Evolutionary conservation across 2,329 filamentous ascomycete genomes (phyloP).

Genomic region (Westerdykella sp.): DNA sequence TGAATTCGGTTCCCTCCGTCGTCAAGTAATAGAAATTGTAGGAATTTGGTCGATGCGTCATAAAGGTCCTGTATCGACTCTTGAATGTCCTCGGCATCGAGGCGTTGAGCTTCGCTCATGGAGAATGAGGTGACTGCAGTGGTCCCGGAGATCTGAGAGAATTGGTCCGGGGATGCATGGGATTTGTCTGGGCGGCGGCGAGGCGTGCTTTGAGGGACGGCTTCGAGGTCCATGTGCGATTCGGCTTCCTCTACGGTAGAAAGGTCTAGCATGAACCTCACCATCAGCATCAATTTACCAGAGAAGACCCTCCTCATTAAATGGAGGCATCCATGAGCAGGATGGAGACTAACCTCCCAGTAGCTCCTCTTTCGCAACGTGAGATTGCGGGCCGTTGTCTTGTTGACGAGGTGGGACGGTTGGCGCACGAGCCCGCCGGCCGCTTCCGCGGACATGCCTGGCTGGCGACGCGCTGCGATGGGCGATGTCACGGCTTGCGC

Average conservation of each 20-base stretch:
- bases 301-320: background rate
- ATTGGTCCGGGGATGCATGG: constrained; percentile 7
- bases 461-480: constrained; percentile 6
- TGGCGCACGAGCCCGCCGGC: constrained; percentile 24
- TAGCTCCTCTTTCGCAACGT: constrained; percentile 10
- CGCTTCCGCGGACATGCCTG: constrained; percentile 19
- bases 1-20: constrained; percentile 25
- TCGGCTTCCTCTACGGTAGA: constrained; percentile 30
- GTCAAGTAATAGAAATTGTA: constrained; percentile 26
- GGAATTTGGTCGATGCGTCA: constrained; percentile 21
- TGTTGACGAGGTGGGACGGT: constrained; percentile 21
- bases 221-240: constrained; percentile 15
- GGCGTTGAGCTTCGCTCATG: constrained; percentile 37
- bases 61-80: constrained; percentile 38
- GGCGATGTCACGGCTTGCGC: constrained; percentile 37
- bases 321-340: background rate
- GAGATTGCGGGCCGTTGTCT: background rate
- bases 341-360: constrained; percentile 24
- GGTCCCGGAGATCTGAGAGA: constrained; percentile 41
- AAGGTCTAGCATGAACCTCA: constrained; percentile 20
- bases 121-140: constrained; percentile 45
- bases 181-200: constrained; percentile 5
- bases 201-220: constrained; percentile 22
- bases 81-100: constrained; percentile 40
- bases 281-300: background rate